Evolutionary conservation across 495 filamentous ascomycete species (phyloP).

Genomic region (Penicillium fimorum): DNA sequence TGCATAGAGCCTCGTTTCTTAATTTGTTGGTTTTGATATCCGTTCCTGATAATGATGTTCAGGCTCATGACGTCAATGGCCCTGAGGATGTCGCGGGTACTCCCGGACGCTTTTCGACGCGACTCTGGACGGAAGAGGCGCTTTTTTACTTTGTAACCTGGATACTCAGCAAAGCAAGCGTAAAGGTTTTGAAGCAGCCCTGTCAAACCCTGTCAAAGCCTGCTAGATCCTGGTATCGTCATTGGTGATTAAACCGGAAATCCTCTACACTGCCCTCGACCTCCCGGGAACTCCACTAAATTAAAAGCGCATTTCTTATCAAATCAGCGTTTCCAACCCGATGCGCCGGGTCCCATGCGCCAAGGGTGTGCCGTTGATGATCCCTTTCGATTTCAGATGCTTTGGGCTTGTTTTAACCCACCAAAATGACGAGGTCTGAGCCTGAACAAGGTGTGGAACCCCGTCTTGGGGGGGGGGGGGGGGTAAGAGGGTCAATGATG

Average conservation of each 20-base stretch:
- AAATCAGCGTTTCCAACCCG: conserved; percentile 16
- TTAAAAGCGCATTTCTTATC: conserved; percentile 5
- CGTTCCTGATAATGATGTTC: background rate
- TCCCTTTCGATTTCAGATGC: conserved; percentile 1
- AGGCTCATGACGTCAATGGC: background rate
- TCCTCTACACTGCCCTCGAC: conserved; percentile 6
- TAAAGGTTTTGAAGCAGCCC: too few species aligned
- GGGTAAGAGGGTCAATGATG: conserved; percentile 2
- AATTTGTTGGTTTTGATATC: background rate
- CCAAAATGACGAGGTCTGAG: conserved; percentile 17
- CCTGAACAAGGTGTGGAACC: conserved; percentile 14
- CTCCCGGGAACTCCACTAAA: conserved; percentile 14
- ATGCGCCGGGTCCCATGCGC: conserved; percentile 12
- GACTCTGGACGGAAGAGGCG: background rate
- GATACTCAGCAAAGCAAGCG: too few species aligned
- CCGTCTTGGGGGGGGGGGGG: background rate
- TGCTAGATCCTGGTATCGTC: too few species aligned
- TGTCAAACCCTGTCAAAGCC: too few species aligned
- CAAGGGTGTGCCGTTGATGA: conserved; percentile 17
- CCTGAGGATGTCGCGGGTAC: too few species aligned
- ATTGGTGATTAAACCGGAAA: background rate
- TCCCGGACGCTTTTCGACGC: too few species aligned
- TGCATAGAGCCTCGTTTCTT: too few species aligned
- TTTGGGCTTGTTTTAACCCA: background rate
- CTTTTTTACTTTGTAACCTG: too few species aligned